Conservation (phyloP, 179 eudicot genomes). For the Sideroxylon spinosum region DNA sequence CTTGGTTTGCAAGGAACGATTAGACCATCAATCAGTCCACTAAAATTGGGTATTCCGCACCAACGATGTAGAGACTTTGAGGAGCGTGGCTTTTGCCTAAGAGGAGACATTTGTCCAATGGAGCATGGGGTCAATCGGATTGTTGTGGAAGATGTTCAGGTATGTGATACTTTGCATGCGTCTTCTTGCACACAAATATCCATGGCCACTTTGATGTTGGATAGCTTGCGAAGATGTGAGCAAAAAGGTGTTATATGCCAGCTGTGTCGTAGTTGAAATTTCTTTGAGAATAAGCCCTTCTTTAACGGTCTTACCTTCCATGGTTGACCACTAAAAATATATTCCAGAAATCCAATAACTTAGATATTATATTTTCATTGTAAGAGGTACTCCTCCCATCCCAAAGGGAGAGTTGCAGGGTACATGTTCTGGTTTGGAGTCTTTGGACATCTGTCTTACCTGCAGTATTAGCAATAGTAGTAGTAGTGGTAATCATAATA, state of each 20-base stretch:
- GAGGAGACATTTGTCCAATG: conserved; percentile 99
- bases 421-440: no score
- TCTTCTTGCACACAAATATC: neutral
- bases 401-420: no score
- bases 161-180: conserved; percentile 20
- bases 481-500: no score
- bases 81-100: conserved; percentile 94
- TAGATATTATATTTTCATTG: no score
- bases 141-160: conserved; percentile 98
- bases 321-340: no score
- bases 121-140: conserved; percentile 97
- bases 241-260: neutral
- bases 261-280: neutral
- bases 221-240: neutral
- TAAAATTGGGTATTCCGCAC: conserved; percentile 63
- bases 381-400: no score
- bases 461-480: no score
- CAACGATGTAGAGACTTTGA: conserved; percentile 96
- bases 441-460: no score
- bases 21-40: conserved; percentile 55
- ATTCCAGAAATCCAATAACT: no score
- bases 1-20: conserved; percentile 68
- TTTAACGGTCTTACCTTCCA: neutral
- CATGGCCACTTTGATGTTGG: neutral
- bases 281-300: no score